These are phyloP conservation scores for Pleurotus djamor DNA, from an alignment of 768 basidiomycete genomes.

Conservation along the genomic window DNA sequence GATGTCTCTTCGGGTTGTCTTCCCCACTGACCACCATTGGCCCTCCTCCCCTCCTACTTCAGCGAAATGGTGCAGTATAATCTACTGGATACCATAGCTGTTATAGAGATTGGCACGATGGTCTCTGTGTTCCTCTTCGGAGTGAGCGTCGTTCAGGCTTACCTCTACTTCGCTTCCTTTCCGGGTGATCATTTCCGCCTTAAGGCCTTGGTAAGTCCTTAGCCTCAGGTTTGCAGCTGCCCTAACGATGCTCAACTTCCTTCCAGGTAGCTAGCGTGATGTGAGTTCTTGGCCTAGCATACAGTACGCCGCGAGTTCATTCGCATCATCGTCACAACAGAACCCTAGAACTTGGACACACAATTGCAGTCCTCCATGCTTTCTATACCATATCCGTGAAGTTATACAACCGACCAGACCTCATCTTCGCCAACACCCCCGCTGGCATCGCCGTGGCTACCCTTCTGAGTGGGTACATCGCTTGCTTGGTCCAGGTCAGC, in stretches of 20 bases:
- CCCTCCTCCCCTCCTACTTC: background rate
- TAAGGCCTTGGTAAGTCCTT: constrained; percentile 17
- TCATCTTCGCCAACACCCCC: constrained; percentile 14
- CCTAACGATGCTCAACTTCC: background rate
- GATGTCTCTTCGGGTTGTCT: too few relatives aligned
- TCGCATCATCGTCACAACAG: constrained; percentile 7
- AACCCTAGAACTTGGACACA: constrained; percentile 24
- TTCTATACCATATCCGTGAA: constrained; percentile 27
- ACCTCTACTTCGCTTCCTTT: constrained; percentile 19
- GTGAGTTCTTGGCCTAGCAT: background rate
- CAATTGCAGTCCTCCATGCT: constrained; percentile 20
- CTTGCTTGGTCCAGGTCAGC: constrained; percentile 24
- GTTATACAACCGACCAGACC: constrained; percentile 18
- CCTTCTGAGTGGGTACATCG: constrained; percentile 25
- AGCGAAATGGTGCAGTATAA: background rate
- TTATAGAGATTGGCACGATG: constrained; percentile 21
- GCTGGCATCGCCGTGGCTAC: constrained; percentile 15
- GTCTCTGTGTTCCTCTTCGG: constrained; percentile 24
- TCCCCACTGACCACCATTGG: too few relatives aligned
- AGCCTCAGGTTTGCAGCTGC: background rate
- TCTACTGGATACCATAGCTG: constrained; percentile 17
- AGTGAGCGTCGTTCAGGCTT: constrained; percentile 19
- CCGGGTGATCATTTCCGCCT: constrained; percentile 16
- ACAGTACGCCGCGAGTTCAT: background rate
- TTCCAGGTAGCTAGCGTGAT: constrained; percentile 5